These are phyloP conservation scores for Stereocaulon alpinum DNA, from an alignment of 495 filamentous ascomycete genomes.

Conservation along the genomic window DNA sequence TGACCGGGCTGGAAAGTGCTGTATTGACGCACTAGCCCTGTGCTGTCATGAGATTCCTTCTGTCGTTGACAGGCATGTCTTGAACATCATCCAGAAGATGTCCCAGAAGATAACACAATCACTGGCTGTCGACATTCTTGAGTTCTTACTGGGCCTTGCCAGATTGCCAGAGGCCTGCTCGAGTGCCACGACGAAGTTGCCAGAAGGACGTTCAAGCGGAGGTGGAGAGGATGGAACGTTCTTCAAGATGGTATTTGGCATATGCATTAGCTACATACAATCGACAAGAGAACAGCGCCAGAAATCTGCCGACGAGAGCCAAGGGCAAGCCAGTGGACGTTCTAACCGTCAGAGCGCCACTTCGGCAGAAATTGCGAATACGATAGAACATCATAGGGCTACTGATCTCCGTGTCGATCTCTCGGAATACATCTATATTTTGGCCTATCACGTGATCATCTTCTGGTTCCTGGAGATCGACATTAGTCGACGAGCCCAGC, in stretches of 20 bases:
- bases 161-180: constrained; percentile 74
- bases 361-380: constrained; percentile 30
- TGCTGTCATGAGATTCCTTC: constrained; percentile 88
- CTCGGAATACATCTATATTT: constrained; percentile 81
- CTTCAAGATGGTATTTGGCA: constrained; percentile 84
- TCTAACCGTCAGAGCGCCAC: constrained; percentile 34
- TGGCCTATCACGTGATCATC: constrained; percentile 90
- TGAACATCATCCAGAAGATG: constrained; percentile 80
- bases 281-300: constrained; percentile 50
- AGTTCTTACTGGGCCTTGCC: constrained; percentile 80
- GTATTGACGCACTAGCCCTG: constrained; percentile 87
- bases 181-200: constrained; percentile 75
- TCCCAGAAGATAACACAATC: constrained; percentile 90
- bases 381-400: constrained; percentile 22
- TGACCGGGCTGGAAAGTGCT: constrained; percentile 78
- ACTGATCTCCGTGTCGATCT: constrained; percentile 45
- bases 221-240: constrained; percentile 71
- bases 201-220: constrained; percentile 74
- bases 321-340: constrained; percentile 23
- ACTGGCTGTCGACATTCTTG: constrained; percentile 86
- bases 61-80: constrained; percentile 70
- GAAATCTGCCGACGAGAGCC: constrained; percentile 30
- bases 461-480: constrained; percentile 93
- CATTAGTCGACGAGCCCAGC: constrained; percentile 67
- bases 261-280: constrained; percentile 87